Conservation (phyloP, 352 stramenopile genomes). For the Phytophthora meadii region DNA sequence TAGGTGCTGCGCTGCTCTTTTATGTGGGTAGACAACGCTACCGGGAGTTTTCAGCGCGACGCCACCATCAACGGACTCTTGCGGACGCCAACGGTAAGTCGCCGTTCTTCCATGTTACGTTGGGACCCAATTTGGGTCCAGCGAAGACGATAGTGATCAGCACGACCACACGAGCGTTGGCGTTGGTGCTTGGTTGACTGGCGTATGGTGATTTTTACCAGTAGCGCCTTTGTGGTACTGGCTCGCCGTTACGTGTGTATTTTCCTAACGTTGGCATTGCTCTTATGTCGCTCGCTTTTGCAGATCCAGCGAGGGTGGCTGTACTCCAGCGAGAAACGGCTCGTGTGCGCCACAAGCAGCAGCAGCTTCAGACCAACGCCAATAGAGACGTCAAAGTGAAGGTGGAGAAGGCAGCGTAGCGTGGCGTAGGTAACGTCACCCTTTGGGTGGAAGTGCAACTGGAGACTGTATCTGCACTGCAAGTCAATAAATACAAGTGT, state of each 20-base stretch:
- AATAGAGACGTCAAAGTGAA: slow-evolving; percentile 14
- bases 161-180: slow-evolving; percentile 2
- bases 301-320: slow-evolving; percentile 64
- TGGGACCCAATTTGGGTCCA: slow-evolving; percentile 2
- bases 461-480: too few relatives aligned
- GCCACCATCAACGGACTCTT: slow-evolving; percentile 45
- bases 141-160: slow-evolving; percentile 5
- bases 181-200: slow-evolving; percentile 14
- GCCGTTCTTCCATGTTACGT: slow-evolving; percentile 10
- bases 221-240: not conserved
- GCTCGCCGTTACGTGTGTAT: slow-evolving; percentile 18
- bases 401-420: slow-evolving; percentile 43
- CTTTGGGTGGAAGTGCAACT: slow-evolving; percentile 3
- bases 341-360: slow-evolving; percentile 64
- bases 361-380: slow-evolving; percentile 41
- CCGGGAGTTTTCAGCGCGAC: slow-evolving; percentile 31
- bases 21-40: slow-evolving; percentile 39
- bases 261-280: slow-evolving; percentile 4
- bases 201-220: slow-evolving; percentile 32
- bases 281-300: slow-evolving; percentile 2
- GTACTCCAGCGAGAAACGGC: slow-evolving; percentile 63
- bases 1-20: slow-evolving; percentile 38
- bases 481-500: not conserved
- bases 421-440: slow-evolving; percentile 16
- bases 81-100: slow-evolving; percentile 60